Evolutionary conservation across 768 basidiomycete species (phyloP), one percentile per base, ranked within the genome.

Genomic region (Serendipita sp.): DNA sequence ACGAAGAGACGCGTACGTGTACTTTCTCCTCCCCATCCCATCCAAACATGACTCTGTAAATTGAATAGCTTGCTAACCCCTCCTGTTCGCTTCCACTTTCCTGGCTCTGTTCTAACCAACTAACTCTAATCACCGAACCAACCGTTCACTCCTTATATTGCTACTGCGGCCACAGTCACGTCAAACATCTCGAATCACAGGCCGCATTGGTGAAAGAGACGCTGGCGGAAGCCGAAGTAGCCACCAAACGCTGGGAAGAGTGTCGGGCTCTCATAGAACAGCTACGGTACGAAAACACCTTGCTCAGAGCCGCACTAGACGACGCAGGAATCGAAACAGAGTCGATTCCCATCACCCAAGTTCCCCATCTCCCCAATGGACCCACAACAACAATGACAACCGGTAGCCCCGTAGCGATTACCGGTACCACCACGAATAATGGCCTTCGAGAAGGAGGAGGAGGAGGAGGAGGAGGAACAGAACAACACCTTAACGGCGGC

Each of bases 221-320:
- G 1, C 81, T 92, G 8, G 85, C 88, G 1, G 88, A 86, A 0
- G 89, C 89, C 2, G 89, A 92, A 71, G 90, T 91, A 71, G 90
- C 90, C 8, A 91, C 90, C 71, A 80, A 89, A 11, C 85, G 90
- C 16, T 91, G 89, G 88, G 90, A 91, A 70, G 90, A 92, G 68
- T 91, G 89, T 68, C 84, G 90, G n/a, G 83, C 85, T 1, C 80
- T 92, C 64, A 86, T 90, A n/a, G 90, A 92, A 72, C 87, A 89
- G 72, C 80, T 92, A 5, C 83, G 90, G 48, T 81, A 89, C 62
- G 90, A 92, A 75, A 92, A 91, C 65, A 81, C 88, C 4, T 83
- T 86, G 1, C 77, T 91, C 2, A 80, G 89, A 7, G 85, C 85
- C 0, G 85, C 85, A 2, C 80, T 91, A 63, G 64, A 66, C 23